Percentiles rank a stretch among this genome's conserved stretches.
Conservation (phyloP, 352 stramenopile genomes). For the Globisporangium viniferum region DNA sequence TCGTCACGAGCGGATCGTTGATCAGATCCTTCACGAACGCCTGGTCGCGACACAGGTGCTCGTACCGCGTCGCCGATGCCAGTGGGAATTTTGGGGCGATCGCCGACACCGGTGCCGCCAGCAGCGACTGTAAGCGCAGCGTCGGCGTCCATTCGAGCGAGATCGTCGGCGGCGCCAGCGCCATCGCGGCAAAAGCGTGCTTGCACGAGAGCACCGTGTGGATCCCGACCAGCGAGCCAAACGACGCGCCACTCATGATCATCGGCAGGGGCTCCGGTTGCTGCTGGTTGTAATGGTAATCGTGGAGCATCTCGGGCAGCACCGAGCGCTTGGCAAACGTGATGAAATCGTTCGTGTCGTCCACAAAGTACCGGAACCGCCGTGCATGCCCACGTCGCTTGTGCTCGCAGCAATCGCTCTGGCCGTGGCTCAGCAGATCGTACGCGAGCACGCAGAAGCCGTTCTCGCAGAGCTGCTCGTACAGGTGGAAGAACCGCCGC, state of each 20-base stretch:
- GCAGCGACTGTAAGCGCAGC: constrained; percentile 15
- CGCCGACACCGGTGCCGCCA: constrained; percentile 18
- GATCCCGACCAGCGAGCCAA: constrained; percentile 28
- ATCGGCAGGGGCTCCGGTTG: constrained; percentile 10
- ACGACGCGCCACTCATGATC: constrained; percentile 27
- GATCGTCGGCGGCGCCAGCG: constrained; percentile 23
- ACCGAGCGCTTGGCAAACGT: constrained; percentile 33
- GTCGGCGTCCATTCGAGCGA: constrained; percentile 15
- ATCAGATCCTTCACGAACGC: constrained; percentile 25
- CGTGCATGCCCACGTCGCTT: constrained; percentile 27
- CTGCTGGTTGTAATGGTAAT: too few relatives aligned
- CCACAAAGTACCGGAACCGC: constrained; percentile 43
- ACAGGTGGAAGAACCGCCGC: constrained; percentile 40
- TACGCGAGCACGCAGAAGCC: constrained; percentile 48
- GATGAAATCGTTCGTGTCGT: constrained; percentile 53
- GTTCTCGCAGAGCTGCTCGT: constrained; percentile 31
- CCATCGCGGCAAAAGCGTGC: constrained; percentile 22
- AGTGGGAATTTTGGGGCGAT: constrained; percentile 24
- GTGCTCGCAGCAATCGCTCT: constrained; percentile 37
- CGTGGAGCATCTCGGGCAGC: constrained; percentile 22
- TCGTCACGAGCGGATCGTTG: constrained; percentile 24
- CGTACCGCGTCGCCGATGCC: constrained; percentile 18
- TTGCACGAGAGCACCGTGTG: constrained; percentile 26
- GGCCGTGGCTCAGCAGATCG: constrained; percentile 42
- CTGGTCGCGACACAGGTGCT: constrained; percentile 25